Evolutionary conservation across 176 grass and related monocot genomes (phyloP).

Genomic region (Lolium rigidum): DNA sequence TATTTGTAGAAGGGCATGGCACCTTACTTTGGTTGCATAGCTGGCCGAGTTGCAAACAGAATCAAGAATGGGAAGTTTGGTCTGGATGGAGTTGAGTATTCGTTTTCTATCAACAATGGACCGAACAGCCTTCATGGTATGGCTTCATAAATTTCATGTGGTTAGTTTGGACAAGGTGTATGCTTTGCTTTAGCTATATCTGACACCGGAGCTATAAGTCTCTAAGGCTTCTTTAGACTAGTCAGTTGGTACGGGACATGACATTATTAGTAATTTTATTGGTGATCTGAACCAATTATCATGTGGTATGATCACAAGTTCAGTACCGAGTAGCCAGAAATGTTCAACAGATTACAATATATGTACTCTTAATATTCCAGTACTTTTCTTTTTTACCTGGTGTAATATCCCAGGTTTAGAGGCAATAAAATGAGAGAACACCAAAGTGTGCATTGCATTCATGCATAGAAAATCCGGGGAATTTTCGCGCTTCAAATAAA

Average conservation of each 20-base stretch:
- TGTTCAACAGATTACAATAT: neutral
- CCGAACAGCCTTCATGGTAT: constrained; percentile 92
- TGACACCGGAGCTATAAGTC: neutral
- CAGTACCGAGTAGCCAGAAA: neutral
- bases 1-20: constrained; percentile 64
- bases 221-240: neutral
- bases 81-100: constrained; percentile 62
- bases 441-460: too few species aligned
- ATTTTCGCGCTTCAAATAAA: too few species aligned
- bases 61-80: constrained; percentile 75
- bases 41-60: constrained; percentile 70
- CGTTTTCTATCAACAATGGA: constrained; percentile 73
- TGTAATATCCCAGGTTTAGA: too few species aligned
- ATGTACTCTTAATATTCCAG: neutral
- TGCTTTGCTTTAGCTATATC: constrained; percentile 3
- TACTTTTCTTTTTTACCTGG: neutral
- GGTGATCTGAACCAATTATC: neutral
- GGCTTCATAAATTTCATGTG: constrained; percentile 21
- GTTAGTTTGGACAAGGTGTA: neutral
- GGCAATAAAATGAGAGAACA: too few species aligned
- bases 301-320: constrained; percentile 6
- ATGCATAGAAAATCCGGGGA: too few species aligned
- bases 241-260: neutral
- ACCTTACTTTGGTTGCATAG: constrained; percentile 93
- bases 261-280: neutral